phyloP scores from a whole-genome alignment of 805 yeast species.

The Ogataea zsoltii region DNA sequence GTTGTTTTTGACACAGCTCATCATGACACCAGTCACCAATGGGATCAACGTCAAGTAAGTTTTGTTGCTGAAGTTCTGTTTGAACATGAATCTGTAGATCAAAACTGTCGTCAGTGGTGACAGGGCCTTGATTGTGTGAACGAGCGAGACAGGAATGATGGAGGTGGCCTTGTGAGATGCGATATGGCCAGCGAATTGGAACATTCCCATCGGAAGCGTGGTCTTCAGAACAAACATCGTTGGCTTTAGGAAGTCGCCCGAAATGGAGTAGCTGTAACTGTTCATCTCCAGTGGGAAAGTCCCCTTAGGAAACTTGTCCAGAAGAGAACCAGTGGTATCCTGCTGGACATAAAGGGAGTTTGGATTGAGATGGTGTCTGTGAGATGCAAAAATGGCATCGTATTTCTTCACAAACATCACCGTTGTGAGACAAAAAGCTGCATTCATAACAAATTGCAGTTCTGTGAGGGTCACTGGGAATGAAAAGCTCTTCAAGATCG shows the following conservation, averaged over 20 bases:
- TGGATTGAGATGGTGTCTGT: slow-evolving; percentile 36
- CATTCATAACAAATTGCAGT: slow-evolving; percentile 78
- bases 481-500: slow-evolving; percentile 65
- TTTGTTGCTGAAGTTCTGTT: slow-evolving; percentile 53
- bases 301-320: slow-evolving; percentile 45
- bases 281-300: slow-evolving; percentile 45
- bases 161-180: slow-evolving; percentile 92
- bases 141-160: slow-evolving; percentile 88
- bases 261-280: slow-evolving; percentile 30
- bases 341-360: slow-evolving; percentile 31
- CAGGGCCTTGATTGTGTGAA: slow-evolving; percentile 90
- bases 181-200: slow-evolving; percentile 90
- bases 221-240: slow-evolving; percentile 52
- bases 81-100: slow-evolving; percentile 66
- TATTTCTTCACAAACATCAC: slow-evolving; percentile 26
- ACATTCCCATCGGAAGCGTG: slow-evolving; percentile 91
- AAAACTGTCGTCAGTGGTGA: slow-evolving; percentile 87
- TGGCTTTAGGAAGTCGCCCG: slow-evolving; percentile 51
- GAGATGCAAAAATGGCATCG: slow-evolving; percentile 36
- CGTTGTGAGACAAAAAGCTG: slow-evolving; percentile 50
- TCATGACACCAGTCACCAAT: slow-evolving; percentile 79
- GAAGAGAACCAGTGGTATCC: slow-evolving; percentile 19
- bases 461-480: slow-evolving; percentile 91
- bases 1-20: slow-evolving; percentile 59
- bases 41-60: slow-evolving; percentile 84